Evolutionary conservation across 805 yeast genomes (phyloP).

Genomic region (Zygoascus bituminiphila): DNA sequence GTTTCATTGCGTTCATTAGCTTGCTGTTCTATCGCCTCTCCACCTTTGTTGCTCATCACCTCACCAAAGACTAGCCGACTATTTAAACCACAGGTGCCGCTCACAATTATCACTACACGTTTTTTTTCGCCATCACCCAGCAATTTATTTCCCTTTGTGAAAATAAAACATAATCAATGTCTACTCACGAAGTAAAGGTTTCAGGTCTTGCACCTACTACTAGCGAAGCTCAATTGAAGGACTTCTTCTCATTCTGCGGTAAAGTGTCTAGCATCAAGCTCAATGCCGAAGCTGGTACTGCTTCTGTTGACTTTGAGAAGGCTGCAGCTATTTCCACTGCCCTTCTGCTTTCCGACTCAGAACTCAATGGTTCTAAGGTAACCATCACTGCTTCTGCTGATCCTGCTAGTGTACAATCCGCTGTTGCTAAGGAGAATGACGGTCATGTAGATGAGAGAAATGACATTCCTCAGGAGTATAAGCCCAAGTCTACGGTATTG

Average conservation of each 20-base stretch:
- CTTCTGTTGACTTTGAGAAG: slow-evolving; percentile 46
- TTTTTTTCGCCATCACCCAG: not conserved
- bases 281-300: slow-evolving; percentile 27
- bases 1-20: too few species aligned
- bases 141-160: not conserved
- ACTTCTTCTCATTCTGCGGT: slow-evolving; percentile 74
- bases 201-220: slow-evolving; percentile 43
- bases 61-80: too few species aligned
- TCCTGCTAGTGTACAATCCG: slow-evolving; percentile 13
- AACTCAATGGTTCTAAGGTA: slow-evolving; percentile 52
- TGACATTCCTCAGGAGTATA: slow-evolving; percentile 64
- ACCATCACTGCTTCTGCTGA: slow-evolving; percentile 33
- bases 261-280: slow-evolving; percentile 29
- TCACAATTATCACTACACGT: not conserved
- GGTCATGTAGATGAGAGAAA: slow-evolving; percentile 22
- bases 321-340: slow-evolving; percentile 65
- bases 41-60: too few species aligned
- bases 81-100: too few species aligned
- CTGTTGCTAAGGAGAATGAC: slow-evolving; percentile 11
- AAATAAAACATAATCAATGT: slow-evolving; percentile 2
- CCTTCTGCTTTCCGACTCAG: slow-evolving; percentile 61
- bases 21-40: too few species aligned
- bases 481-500: slow-evolving; percentile 66
- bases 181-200: slow-evolving; percentile 28
- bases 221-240: slow-evolving; percentile 43